Evolutionary conservation across 345 rosid species (phyloP).

Genomic region (Eucalyptus erythrocorys): DNA sequence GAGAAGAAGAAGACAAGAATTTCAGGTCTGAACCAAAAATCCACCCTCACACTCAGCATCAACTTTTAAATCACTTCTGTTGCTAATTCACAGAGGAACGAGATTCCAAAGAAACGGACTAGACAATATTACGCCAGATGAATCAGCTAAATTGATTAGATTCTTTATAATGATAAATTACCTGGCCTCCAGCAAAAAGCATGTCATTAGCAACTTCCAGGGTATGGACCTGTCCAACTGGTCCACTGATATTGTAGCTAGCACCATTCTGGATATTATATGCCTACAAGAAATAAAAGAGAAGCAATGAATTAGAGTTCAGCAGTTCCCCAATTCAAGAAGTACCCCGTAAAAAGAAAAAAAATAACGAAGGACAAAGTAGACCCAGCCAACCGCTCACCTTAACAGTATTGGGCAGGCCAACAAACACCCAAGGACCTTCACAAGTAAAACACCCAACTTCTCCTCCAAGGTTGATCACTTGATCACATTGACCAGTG

Average conservation of each 20-base stretch:
- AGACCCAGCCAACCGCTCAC: neutral
- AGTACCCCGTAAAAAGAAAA: neutral
- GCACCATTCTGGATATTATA: conserved; percentile 24
- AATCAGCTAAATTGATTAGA: neutral
- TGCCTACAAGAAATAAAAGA: conserved; percentile 17
- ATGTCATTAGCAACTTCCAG: conserved; percentile 18
- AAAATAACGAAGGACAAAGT: neutral
- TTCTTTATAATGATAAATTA: neutral
- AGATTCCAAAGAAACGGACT: neutral
- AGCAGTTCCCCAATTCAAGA: neutral
- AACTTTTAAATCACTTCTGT: neutral
- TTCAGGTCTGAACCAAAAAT: neutral
- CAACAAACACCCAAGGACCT: conserved; percentile 58
- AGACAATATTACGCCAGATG: neutral
- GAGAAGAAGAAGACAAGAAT: neutral
- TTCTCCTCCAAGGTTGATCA: conserved; percentile 21
- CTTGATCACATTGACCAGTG: conserved; percentile 25
- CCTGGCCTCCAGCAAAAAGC: conserved; percentile 59
- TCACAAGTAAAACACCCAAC: conserved; percentile 37
- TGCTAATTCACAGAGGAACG: neutral
- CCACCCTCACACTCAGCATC: neutral
- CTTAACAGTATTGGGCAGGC: conserved; percentile 46
- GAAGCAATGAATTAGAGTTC: neutral
- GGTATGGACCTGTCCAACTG: conserved; percentile 36
- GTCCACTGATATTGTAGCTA: conserved; percentile 19